Evolutionary conservation across 139 green algal genomes (phyloP).

Genomic region (Auxenochlorella pyrenoidosa): DNA sequence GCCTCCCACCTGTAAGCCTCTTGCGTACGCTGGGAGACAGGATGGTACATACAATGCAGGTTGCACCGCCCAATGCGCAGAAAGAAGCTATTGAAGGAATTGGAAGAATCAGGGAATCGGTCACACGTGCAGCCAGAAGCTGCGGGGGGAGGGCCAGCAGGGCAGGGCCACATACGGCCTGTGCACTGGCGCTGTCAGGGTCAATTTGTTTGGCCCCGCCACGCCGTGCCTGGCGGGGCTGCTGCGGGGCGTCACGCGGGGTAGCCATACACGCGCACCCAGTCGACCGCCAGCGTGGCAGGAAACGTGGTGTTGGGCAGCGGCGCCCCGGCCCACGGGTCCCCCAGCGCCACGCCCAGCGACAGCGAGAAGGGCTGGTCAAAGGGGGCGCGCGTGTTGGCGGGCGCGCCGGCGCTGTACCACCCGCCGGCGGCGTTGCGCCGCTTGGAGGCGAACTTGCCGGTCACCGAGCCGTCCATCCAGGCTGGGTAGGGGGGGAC

Average conservation of each 20-base stretch:
- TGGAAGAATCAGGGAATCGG: too few species aligned
- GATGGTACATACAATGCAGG: too few species aligned
- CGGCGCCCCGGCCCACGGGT: neutral
- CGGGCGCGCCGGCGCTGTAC: neutral
- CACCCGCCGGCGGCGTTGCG: neutral
- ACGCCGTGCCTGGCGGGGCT: too few species aligned
- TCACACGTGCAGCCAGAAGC: too few species aligned
- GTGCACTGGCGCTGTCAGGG: too few species aligned
- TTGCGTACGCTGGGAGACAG: too few species aligned
- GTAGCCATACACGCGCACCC: neutral
- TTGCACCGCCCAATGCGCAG: too few species aligned
- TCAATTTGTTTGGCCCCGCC: too few species aligned
- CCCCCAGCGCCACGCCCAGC: neutral
- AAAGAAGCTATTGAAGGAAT: too few species aligned
- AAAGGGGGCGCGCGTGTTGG: neutral
- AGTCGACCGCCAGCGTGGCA: neutral
- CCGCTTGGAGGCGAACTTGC: neutral
- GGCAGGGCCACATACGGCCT: too few species aligned
- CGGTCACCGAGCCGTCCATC: neutral
- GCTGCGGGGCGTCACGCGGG: neutral
- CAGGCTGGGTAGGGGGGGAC: neutral
- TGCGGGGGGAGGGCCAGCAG: too few species aligned
- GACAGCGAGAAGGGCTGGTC: slow-evolving; percentile 8
- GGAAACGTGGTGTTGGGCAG: neutral
- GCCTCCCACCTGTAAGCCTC: too few species aligned